Base-by-base conservation (phyloP, 306 rosid genomes). In the Vicia sativa region DNA sequence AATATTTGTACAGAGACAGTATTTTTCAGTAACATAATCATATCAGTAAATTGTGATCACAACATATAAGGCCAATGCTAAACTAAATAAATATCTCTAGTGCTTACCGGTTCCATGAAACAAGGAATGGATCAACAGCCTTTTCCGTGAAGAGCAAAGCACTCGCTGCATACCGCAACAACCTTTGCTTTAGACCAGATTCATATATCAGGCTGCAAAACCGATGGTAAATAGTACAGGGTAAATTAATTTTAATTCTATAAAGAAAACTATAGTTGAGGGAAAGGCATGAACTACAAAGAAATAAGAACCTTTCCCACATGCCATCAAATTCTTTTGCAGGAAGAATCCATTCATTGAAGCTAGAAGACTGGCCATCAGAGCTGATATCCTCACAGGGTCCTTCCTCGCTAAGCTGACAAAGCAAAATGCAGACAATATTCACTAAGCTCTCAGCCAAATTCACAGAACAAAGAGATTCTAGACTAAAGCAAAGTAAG, bases 241-340 rank as follows among this genome's bases (percentile, higher is more conserved):
- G 11, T 59, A 61, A 46, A 67, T 62, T 43, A 64, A 56, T 44
- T 62, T 61, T 38, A 74, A 28, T 70, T 66, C 25, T 6, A 39
- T 46, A 18, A 23, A 18, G 11, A 66, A 70, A 70, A 78, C 9
- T 12, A 34, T 34, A 46, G 57, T 65, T 43, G 68, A 69, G 31
- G 57, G 53, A 31, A 56, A 58, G 63, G 67, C 52, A 71, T 7
- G 25, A 54, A 74, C 53, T 62, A 74, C 74, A 67, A 65, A 43
- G 73, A 63, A 74, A 66, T 59, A 68, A 58, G 65, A 57, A 90
- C 98, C 98, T 93, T 90, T 93, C 98, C 98, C 98, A 93, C 77
- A 93, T 79, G 84, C 98, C 98, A 80, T 90, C 95, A 71, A 93
- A 93, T 79, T 90, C 98, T 80, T 85, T 88, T 19, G 96, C 98